phyloP scores from a whole-genome alignment of 441 rosid genomes.

The Croton setiger region DNA sequence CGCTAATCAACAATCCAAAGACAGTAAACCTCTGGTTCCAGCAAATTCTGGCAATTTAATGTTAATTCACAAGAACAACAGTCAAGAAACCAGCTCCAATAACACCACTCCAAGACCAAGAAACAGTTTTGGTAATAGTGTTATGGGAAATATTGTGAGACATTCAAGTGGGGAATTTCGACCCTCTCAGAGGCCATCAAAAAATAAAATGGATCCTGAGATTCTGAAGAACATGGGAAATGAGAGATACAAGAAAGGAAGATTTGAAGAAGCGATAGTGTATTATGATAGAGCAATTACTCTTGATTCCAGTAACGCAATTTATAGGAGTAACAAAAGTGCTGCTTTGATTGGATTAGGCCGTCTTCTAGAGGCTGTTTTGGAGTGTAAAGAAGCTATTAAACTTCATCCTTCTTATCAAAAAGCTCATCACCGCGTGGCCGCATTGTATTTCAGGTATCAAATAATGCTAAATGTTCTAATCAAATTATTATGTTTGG shows the following conservation, averaged over 20 bases:
- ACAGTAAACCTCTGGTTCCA: constrained; percentile 31
- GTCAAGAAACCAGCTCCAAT: constrained; percentile 19
- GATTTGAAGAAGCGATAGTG: constrained; percentile 60
- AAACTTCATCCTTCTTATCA: constrained; percentile 59
- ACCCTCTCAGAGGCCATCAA: constrained; percentile 34
- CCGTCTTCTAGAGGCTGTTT: constrained; percentile 54
- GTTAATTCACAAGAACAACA: constrained; percentile 25
- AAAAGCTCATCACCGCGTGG: constrained; percentile 79
- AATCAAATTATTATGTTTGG: background rate
- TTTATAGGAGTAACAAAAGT: constrained; percentile 67
- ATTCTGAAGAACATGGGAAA: constrained; percentile 65
- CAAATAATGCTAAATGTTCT: background rate
- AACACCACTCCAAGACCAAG: constrained; percentile 18
- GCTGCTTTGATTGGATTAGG: constrained; percentile 81
- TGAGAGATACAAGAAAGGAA: constrained; percentile 65
- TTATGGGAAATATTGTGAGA: constrained; percentile 65
- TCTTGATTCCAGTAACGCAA: constrained; percentile 55
- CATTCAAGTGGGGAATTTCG: constrained; percentile 36
- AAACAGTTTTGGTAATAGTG: constrained; percentile 30
- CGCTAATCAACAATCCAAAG: constrained; percentile 22
- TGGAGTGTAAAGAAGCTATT: constrained; percentile 71
- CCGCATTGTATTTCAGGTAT: constrained; percentile 63
- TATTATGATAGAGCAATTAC: constrained; percentile 70
- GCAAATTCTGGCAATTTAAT: constrained; percentile 40
- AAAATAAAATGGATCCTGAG: constrained; percentile 49